Percentiles rank a stretch among this genome's conserved stretches.
Conservation (phyloP, 371 early-diverging fungal species). For the Apophysomyces sp. region DNA sequence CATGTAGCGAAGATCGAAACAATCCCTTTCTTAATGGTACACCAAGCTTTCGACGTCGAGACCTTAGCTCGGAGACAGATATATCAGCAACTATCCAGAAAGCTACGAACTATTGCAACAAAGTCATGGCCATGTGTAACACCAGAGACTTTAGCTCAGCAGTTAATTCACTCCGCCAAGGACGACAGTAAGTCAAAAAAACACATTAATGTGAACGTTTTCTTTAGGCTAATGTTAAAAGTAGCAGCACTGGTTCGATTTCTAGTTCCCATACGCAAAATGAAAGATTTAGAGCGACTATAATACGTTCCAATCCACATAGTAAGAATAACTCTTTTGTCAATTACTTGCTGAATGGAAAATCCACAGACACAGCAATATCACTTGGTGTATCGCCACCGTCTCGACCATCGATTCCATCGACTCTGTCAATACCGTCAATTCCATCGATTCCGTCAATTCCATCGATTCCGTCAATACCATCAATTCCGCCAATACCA, state of each 20-base stretch:
- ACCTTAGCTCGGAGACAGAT: neutral
- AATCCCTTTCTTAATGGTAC: neutral
- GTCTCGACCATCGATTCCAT: neutral
- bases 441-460: too few relatives aligned
- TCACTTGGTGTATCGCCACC: neutral
- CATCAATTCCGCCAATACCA: too few relatives aligned
- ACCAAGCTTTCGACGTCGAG: too few relatives aligned
- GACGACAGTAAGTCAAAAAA: neutral
- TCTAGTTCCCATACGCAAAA: neutral
- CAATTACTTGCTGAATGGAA: too few relatives aligned
- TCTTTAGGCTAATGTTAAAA: too few relatives aligned
- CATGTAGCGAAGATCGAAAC: neutral
- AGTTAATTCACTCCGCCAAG: neutral
- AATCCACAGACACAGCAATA: neutral
- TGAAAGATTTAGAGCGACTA: too few relatives aligned
- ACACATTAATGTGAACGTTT: neutral
- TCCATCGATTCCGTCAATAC: neutral
- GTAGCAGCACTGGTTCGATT: too few relatives aligned
- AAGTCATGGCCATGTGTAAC: neutral
- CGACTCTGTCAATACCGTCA: too few relatives aligned
- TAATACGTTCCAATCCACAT: neutral
- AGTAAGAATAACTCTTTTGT: neutral
- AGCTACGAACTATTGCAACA: neutral
- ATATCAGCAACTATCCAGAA: neutral
- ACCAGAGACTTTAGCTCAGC: neutral